Base-by-base conservation (phyloP, 1,284 basidiomycete species). In the Ceratobasidium sp. region DNA sequence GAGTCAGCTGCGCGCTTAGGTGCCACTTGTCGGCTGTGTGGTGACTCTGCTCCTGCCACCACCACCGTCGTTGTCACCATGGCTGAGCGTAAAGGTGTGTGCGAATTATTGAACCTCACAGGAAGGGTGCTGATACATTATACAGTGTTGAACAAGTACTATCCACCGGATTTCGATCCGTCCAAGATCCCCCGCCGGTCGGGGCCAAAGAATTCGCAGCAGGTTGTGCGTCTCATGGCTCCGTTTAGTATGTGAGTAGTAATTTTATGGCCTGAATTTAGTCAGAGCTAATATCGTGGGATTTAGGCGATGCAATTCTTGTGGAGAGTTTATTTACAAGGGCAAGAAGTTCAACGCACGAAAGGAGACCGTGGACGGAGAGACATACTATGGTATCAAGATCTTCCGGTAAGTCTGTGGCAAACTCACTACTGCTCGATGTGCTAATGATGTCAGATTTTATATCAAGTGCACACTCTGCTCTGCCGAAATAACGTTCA, bases 341-440 rank as follows among this genome's bases (percentile, higher is more conserved):
- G 97, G 97, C 55, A 98, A 98, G 84, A 99, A 99, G 82, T 99
- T 99, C 85, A 99, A 99, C 77, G 97, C 97, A 1, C 87, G 97
- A 62, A 99, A 99, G 80, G 97, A 99, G 84, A 97, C 96, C 0
- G 97, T 97, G 16, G 90, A 94, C 6, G 95, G 94, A 0, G 96
- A 99, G 80, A 94, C 97, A 77, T 99, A 99, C 79, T 95, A 94
- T 83, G 96, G 96, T 14, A 98, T 99, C 85, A 97, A 97, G 81
- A 97, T 96, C 74, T 93, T 92, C 80, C 84, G 92, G 72, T 75
- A 43, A 64, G 73, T 43, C n/a, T n/a, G n/a, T n/a, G n/a, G n/a
- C n/a, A n/a, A n/a, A n/a, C n/a, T n/a, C n/a, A n/a, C n/a, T n/a
- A n/a, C n/a, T n/a, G n/a, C n/a, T n/a, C n/a, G n/a, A n/a, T n/a